Base-by-base conservation (phyloP, 139 green algal genomes). In the Gonium pectorale region DNA sequence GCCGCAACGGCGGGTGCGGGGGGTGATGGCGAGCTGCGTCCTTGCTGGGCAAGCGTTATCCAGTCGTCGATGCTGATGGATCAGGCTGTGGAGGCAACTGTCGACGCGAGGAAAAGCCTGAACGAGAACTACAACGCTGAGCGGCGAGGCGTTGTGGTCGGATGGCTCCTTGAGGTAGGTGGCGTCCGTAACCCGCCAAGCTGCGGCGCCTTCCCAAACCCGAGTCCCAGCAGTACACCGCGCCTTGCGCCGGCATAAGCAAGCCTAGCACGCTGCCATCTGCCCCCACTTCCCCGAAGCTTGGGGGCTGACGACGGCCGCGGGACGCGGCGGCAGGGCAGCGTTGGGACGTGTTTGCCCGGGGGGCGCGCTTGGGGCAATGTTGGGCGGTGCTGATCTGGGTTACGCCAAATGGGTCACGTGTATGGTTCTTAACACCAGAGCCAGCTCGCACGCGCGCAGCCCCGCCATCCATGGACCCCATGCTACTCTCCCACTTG, bases 151-250 rank as follows among this genome's bases (percentile, higher is more conserved):
- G 1, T 62, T 6, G 27, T 77, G 5, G n/a, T 62, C 15, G 68
- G 60, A 26, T 77, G 68, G 68, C 43, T 77, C 9, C 38, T 77
- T 43, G 33, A 77, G 68, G 68, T 77, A 29, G 27, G 68, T 3
- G 4, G 56, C 56, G 27, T 15, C 56, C 22, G 6, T 64, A 64
- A 22, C n/a, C 15, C 13, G 49, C 49, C 13, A 13, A 17, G 49
- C 49, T 56, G 49, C 49, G 17, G 17, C 17, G 13, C 13, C 13
- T 56, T 56, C 49, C 49, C n/a, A n/a, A n/a, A n/a, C n/a, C n/a
- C n/a, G n/a, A n/a, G n/a, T n/a, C n/a, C n/a, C n/a, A n/a, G n/a
- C 13, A 56, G 13, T 56, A 56, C 49, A 56, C 49, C 13, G 49
- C 49, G 49, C 13, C 17, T 26, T 56, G n/a, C n/a, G n/a, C n/a